A percentile compares a stretch with the other conserved stretches of the same genome.
Conservation (phyloP, 169 alveolate genomes). For the Cardiosporidium cionae region DNA sequence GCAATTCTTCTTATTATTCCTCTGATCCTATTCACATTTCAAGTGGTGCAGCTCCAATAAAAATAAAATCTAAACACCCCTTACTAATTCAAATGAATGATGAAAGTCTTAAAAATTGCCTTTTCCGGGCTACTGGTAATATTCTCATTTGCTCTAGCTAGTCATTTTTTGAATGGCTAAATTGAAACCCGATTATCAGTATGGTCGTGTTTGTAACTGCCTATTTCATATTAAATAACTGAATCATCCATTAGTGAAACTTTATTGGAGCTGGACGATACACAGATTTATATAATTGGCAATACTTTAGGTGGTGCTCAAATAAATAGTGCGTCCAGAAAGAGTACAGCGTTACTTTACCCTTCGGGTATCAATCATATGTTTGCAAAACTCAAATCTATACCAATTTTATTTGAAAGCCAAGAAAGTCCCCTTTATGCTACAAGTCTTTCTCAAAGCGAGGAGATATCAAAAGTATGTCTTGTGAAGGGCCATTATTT, state of each 20-base stretch:
- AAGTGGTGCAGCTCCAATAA: not conserved
- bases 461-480: not conserved
- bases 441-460: not conserved
- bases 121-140: not conserved
- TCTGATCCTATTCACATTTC: not conserved
- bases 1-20: not conserved
- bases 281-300: too few relatives aligned
- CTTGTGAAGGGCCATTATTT: not conserved
- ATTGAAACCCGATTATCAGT: too few relatives aligned
- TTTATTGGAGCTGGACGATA: too few relatives aligned
- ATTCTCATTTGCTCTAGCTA: too few relatives aligned
- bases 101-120: not conserved
- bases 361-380: constrained; percentile 17
- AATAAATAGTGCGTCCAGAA: not conserved
- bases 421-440: constrained; percentile 16
- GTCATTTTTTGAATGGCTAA: too few relatives aligned
- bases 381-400: constrained; percentile 3
- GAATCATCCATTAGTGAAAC: too few relatives aligned
- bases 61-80: not conserved
- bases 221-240: too few relatives aligned
- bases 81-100: not conserved
- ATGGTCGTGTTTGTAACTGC: too few relatives aligned
- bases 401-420: constrained; percentile 1
- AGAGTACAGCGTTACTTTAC: constrained; percentile 2
- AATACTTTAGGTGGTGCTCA: too few relatives aligned